These are phyloP conservation scores for Chlorella sp. DNA, from an alignment of 139 green algal genomes.

Conservation along the genomic window DNA sequence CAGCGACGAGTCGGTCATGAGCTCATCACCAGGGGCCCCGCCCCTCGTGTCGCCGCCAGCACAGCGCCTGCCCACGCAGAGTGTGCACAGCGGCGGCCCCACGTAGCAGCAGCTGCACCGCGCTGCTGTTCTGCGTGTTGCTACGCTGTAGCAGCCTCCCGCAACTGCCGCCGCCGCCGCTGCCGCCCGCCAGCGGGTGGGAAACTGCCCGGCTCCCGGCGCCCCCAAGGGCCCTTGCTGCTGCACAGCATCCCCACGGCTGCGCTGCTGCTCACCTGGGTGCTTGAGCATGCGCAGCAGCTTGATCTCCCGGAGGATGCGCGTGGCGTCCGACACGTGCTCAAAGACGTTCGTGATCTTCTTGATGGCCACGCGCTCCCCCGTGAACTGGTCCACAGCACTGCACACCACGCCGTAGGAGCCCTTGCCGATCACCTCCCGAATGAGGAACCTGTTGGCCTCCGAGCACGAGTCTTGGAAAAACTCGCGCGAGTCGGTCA, in stretches of 20 bases:
- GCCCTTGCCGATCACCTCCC: slow-evolving; percentile 87
- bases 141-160: too few species aligned
- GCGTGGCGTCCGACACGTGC: slow-evolving; percentile 93
- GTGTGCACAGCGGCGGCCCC: too few species aligned
- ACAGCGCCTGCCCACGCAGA: too few species aligned
- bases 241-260: neutral
- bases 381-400: slow-evolving; percentile 74
- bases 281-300: slow-evolving; percentile 94
- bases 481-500: slow-evolving; percentile 61
- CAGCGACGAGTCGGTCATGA: neutral
- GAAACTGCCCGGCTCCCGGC: too few species aligned
- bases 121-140: too few species aligned
- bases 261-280: slow-evolving; percentile 54
- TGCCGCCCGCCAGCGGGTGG: neutral
- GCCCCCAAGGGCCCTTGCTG: too few species aligned
- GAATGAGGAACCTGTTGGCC: slow-evolving; percentile 55
- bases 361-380: slow-evolving; percentile 89
- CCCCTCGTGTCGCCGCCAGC: too few species aligned
- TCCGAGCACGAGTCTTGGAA: slow-evolving; percentile 77
- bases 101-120: too few species aligned
- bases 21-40: too few species aligned
- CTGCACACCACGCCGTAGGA: slow-evolving; percentile 87
- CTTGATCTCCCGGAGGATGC: slow-evolving; percentile 99
- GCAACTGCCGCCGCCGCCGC: too few species aligned
- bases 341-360: slow-evolving; percentile 99